Base-by-base conservation (phyloP, 192 early-diverging fungal species). In the Physocladia obscura region DNA sequence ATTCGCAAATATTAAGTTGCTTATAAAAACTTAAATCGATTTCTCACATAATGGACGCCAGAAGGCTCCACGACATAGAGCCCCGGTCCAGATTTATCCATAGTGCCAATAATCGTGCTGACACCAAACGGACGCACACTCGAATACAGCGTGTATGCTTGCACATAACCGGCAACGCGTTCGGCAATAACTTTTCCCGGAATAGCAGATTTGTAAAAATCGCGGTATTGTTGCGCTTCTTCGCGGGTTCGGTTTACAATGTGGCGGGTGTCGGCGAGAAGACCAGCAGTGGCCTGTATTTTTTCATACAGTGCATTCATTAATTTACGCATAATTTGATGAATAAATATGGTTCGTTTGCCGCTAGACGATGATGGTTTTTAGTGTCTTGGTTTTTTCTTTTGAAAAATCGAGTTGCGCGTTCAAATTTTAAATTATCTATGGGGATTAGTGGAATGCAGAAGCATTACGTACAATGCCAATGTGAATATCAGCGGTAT, bases 11-110 rank as follows among this genome's bases (percentile, higher is more conserved):
- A n/a, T 11, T 47, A n/a, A 47, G n/a, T n/a, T n/a, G n/a, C n/a
- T 47, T 13, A 47, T 13, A n/a, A 47, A 57, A 31, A 30, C 0
- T 34, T 57, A 13, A 27, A 27, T 8, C n/a, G 36, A 21, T 34
- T 4, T 34, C 74, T 60, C 82, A 94, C 93, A 85, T 92, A 92
- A 78, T 91, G 96, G 60, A 94, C 82, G 65, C 97, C 97, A 62
- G 94, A 96, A 4, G 97, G 97, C 78, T 99, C 97, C 35, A 99
- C 78, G 90, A 97, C 94, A 74, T 92, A 94, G 60, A 99, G 81
- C 57, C 87, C 87, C 30, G 95, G 94, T 4, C 94, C 94, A 37
- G 89, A 84, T 19, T 67, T 62, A 75, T 96, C 94, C 69, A 92
- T 83, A 21, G 87, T 83, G 4, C 84, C 96, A 62, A 99, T 68